These are phyloP conservation scores for Aspergillus luchuensis DNA, from an alignment of 2,329 filamentous ascomycete genomes.

Conservation along the genomic window DNA sequence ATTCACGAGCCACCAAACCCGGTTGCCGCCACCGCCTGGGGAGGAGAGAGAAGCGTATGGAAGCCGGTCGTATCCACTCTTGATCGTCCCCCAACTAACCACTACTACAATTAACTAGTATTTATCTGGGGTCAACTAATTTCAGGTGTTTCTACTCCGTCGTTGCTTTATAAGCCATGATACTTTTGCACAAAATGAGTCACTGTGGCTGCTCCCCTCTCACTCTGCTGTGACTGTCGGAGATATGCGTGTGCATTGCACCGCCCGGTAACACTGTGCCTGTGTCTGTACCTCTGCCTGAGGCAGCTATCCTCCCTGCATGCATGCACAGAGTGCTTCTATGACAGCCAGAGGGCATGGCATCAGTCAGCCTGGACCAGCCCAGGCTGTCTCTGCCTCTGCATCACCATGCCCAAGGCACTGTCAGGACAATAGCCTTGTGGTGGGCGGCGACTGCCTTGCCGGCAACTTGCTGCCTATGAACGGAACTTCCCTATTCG, in stretches of 20 bases:
- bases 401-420: background rate
- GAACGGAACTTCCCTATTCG: background rate
- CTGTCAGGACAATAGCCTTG: background rate
- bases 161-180: background rate
- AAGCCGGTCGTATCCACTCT: conserved; percentile 36
- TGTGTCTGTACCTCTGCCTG: background rate
- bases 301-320: background rate
- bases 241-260: background rate
- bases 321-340: background rate
- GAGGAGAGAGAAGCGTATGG: conserved; percentile 41
- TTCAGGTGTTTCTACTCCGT: background rate
- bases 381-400: background rate
- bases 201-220: background rate
- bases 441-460: background rate
- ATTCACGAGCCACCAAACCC: conserved; percentile 10
- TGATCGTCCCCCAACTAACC: background rate
- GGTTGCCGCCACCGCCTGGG: conserved; percentile 29
- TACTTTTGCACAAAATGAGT: background rate
- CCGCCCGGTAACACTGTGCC: background rate
- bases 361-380: background rate
- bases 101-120: background rate
- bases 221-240: background rate
- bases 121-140: background rate
- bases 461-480: background rate
- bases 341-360: background rate